Evolutionary conservation across 2,329 filamentous ascomycete species (phyloP).

Genomic region (Aspergillus felis): DNA sequence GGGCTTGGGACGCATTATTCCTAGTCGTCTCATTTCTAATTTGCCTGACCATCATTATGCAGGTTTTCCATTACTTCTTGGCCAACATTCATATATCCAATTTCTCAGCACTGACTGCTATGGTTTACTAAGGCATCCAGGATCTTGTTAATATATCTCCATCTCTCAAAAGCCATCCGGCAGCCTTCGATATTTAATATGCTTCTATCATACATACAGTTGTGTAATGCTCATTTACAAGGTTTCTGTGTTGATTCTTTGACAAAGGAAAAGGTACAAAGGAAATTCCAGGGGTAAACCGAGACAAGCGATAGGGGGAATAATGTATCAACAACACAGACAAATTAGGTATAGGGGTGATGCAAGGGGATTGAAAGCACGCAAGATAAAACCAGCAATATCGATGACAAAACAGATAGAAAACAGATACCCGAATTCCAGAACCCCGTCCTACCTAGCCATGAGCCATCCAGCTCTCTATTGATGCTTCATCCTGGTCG

Average conservation of each 20-base stretch:
- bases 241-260: background rate
- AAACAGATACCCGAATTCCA: conserved; percentile 16
- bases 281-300: background rate
- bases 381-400: background rate
- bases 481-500: conserved; percentile 23
- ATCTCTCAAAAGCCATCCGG: background rate
- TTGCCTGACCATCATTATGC: background rate
- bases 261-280: background rate
- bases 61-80: background rate
- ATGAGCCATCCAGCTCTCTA: conserved; percentile 21
- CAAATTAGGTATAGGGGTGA: background rate
- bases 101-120: background rate
- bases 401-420: background rate
- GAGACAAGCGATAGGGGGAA: background rate
- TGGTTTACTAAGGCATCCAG: background rate
- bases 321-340: background rate
- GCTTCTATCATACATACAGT: background rate
- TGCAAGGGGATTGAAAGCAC: background rate
- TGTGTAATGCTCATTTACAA: background rate
- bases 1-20: background rate
- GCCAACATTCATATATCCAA: background rate
- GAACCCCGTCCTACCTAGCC: conserved; percentile 19
- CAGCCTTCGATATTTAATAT: background rate
- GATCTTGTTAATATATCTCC: background rate
- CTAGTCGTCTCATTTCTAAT: background rate